Conservation (phyloP, 164 flowering plant species). For the Annona cherimola region DNA sequence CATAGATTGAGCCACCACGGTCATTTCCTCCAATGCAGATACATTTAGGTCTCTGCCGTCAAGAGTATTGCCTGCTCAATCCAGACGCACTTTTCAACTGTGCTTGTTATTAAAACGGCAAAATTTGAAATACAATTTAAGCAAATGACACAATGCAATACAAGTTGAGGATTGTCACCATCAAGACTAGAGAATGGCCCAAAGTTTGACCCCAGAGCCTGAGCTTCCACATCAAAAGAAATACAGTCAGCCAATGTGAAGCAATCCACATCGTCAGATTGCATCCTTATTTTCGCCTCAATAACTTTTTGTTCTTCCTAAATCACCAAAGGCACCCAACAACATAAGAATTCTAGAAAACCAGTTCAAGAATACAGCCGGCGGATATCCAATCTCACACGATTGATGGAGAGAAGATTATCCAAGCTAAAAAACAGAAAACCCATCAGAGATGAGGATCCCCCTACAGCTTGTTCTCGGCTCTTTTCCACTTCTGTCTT, state of each 20-base stretch:
- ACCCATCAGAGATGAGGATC: constrained; percentile 8
- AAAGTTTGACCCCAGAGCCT: constrained; percentile 9
- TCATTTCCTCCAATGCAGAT: constrained; percentile 4
- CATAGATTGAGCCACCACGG: constrained; percentile 11
- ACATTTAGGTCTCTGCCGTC: constrained; percentile 1
- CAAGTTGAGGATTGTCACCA: not conserved
- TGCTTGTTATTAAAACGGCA: not conserved
- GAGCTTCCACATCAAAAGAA: constrained; percentile 10
- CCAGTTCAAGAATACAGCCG: not conserved
- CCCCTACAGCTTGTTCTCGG: constrained; percentile 27
- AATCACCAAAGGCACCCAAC: constrained; percentile 5
- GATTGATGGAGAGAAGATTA: not conserved
- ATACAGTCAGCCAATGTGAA: constrained; percentile 1
- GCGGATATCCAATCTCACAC: not conserved
- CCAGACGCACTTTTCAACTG: not conserved
- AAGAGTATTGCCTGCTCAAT: constrained; percentile 11
- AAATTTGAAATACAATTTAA: not conserved
- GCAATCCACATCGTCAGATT: constrained; percentile 16
- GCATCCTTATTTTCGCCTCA: constrained; percentile 36
- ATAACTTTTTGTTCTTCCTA: constrained; percentile 38
- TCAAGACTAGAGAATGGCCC: constrained; percentile 9
- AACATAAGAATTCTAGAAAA: constrained; percentile 5
- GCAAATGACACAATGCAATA: not conserved
- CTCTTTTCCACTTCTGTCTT: constrained; percentile 29
- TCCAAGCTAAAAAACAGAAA: not conserved